These are phyloP conservation scores for Escovopsis weberi DNA, from an alignment of 2,329 filamentous ascomycete genomes.

Conservation along the genomic window DNA sequence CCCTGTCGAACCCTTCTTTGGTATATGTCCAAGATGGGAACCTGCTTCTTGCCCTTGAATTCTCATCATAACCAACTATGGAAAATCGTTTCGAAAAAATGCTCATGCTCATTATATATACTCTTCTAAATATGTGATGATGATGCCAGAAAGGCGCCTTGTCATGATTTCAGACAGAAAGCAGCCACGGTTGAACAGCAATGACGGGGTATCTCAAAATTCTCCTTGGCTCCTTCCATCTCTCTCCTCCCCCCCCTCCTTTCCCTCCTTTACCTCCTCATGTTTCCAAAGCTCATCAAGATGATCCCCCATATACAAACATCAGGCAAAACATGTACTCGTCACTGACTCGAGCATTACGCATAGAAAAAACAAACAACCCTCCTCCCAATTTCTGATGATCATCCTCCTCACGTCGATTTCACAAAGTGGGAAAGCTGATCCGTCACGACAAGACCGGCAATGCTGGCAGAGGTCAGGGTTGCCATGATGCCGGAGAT, in stretches of 20 bases:
- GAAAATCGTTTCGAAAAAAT: no score
- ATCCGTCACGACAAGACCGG: slow-evolving; percentile 56
- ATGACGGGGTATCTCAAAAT: neutral
- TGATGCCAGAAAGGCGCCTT: no score
- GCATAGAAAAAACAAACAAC: neutral
- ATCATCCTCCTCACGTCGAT: neutral
- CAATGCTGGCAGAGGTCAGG: slow-evolving; percentile 62
- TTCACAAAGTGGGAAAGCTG: slow-evolving; percentile 14
- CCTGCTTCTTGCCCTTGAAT: no score
- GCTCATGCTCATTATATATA: no score
- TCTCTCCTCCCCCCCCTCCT: neutral
- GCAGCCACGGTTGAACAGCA: neutral
- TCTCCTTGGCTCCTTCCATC: neutral
- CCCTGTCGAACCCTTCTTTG: no score
- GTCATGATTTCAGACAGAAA: no score
- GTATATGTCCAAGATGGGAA: no score
- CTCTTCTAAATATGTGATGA: no score
- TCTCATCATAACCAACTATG: no score
- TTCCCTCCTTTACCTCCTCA: neutral
- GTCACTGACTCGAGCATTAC: neutral
- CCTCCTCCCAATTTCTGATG: neutral
- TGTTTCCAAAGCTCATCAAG: slow-evolving; percentile 1
- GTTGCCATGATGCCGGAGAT: slow-evolving; percentile 67
- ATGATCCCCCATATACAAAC: slow-evolving; percentile 4
- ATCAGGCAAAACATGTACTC: neutral